Percentiles rank a stretch among this genome's conserved stretches.
Conservation (phyloP, 1,284 basidiomycete species). For the Acaromyces ingoldii region DNA sequence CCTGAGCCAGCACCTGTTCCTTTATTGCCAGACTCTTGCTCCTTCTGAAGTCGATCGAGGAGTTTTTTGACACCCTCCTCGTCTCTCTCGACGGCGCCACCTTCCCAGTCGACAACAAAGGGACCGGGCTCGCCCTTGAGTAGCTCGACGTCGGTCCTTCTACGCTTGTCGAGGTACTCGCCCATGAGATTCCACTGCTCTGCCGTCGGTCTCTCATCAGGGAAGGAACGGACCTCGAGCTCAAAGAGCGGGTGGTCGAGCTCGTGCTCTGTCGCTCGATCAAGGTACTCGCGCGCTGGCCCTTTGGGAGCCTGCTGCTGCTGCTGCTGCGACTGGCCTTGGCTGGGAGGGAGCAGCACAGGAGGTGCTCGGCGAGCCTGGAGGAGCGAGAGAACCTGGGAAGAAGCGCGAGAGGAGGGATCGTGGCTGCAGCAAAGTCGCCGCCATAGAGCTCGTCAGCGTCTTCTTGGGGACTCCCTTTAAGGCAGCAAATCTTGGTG, state of each 20-base stretch:
- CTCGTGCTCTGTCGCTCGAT: background rate
- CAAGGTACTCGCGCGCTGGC: no score
- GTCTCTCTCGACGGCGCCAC: background rate
- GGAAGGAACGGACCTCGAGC: background rate
- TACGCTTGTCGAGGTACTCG: background rate
- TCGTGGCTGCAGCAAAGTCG: background rate
- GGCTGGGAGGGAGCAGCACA: no score
- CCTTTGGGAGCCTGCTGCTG: no score
- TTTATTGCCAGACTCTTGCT: background rate
- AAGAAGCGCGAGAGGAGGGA: background rate
- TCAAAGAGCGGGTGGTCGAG: background rate
- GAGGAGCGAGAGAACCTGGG: background rate
- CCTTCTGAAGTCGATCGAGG: background rate
- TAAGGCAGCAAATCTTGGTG: no score
- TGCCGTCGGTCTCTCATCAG: background rate
- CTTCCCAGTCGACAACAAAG: slow-evolving; percentile 3
- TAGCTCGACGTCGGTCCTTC: background rate
- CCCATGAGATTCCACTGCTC: slow-evolving; percentile 5
- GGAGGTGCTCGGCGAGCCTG: background rate
- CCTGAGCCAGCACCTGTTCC: background rate
- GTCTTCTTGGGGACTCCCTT: no score
- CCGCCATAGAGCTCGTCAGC: no score
- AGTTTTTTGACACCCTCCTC: slow-evolving; percentile 3
- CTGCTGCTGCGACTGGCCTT: no score
- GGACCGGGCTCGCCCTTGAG: slow-evolving; percentile 1